Base-by-base conservation (phyloP, 2,329 filamentous ascomycete species). In the Nothopassalora personata region DNA sequence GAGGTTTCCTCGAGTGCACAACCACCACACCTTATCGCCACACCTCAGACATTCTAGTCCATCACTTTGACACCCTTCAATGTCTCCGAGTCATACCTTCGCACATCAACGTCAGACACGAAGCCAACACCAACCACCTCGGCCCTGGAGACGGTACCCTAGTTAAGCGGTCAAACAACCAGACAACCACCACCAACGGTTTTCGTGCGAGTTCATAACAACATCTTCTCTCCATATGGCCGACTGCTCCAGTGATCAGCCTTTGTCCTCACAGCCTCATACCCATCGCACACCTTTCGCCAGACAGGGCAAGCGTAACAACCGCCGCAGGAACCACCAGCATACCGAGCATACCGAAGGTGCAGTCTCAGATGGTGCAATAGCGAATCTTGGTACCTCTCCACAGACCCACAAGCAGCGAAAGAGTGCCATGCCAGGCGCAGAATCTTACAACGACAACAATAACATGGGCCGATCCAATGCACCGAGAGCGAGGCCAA, bases 281-380 rank as follows among this genome's bases (percentile, higher is more conserved):
- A 61, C 57, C 33, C 66, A 68, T 53, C 60, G 60, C 45, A 64
- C 65, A 49, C 65, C 67, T 54, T 65, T 64, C 28, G 56, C 62
- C 11, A 66, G 56, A 70, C 68, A 63, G 56, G 73, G 62, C 54
- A 73, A 73, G 59, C 73, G 74, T 64, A 68, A 65, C 60, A 62
- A 70, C 58, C 64, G 59, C 59, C 64, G 61, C 55, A 66, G 67
- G 53, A 63, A 63, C 59, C 61, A 56, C 43, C 62, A 31, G 28
- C 51, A 39, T 23, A 23, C 23, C 23, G 23, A 23, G 10, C 57
- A 62, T 43, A 27, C 33, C 47, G 66, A 70, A 45, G 67, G 67
- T 49, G 60, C 66, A 11, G 60, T 68, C n/a, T 69, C 67, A 15
- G 68, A 70, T 39, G 63, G 64, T 34, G 65, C 66, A 9, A 58